Percentiles rank a stretch among this genome's conserved stretches.
phyloP scores from a whole-genome alignment of 2,329 filamentous ascomycete species.

The Didymella glomerata region DNA sequence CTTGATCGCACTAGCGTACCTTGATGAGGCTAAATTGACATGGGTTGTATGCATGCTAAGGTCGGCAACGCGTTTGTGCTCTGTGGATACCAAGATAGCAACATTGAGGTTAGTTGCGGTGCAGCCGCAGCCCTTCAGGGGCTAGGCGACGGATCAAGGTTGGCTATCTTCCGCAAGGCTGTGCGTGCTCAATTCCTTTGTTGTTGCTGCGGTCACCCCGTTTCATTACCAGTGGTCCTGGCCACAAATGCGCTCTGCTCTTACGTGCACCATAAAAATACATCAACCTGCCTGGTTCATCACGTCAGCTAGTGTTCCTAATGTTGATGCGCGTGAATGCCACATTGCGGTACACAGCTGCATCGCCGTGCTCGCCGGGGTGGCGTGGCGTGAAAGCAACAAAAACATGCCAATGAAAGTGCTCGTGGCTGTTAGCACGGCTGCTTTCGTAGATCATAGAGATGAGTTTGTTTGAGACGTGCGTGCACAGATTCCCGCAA shows the following conservation, averaged over 20 bases:
- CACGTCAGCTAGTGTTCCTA: neutral
- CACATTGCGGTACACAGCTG: neutral
- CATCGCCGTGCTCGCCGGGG: conserved; percentile 4
- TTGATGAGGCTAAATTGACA: conserved; percentile 1
- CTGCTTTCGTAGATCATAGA: neutral
- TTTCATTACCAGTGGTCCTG: conserved; percentile 23
- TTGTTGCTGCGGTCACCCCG: conserved; percentile 26
- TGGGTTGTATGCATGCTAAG: conserved; percentile 16
- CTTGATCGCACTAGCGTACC: conserved; percentile 1
- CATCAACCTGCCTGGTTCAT: neutral
- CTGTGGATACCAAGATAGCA: conserved; percentile 24
- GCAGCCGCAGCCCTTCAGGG: conserved; percentile 18
- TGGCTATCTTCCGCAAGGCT: conserved; percentile 13
- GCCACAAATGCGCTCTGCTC: conserved; percentile 16
- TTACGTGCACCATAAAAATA: conserved; percentile 5
- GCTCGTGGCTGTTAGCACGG: neutral
- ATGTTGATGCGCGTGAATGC: neutral
- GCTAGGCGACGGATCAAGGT: conserved; percentile 12
- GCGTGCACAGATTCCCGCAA: neutral
- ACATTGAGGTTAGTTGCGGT: conserved; percentile 11
- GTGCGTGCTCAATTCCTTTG: conserved; percentile 25
- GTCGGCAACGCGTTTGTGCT: conserved; percentile 13
- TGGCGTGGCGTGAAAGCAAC: conserved; percentile 1
- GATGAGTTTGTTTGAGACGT: neutral
- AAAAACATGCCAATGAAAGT: conserved; percentile 1